phyloP scores from a whole-genome alignment of 257 asterid genomes.

The Solanum lycopersicoides region DNA sequence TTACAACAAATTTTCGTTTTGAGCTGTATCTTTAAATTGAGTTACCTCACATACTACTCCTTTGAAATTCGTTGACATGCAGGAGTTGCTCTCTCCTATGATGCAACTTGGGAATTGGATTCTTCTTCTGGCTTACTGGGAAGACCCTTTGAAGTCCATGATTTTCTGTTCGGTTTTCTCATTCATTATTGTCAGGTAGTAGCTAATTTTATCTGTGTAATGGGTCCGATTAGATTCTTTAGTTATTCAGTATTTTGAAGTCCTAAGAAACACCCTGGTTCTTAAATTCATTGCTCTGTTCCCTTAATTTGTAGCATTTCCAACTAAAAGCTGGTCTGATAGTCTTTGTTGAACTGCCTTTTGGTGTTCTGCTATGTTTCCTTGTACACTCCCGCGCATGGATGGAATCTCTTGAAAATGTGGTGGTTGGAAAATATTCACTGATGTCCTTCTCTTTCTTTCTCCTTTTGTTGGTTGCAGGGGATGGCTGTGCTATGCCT shows the following conservation, averaged over 20 bases:
- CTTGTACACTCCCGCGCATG: neutral
- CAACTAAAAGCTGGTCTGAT: neutral
- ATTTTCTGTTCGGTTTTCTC: conserved; percentile 47
- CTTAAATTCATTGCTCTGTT: neutral
- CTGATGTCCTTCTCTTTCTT: neutral
- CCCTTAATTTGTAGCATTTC: neutral
- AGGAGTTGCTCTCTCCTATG: conserved; percentile 89
- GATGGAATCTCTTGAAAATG: neutral
- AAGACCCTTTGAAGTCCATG: conserved; percentile 56
- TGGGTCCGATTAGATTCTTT: neutral
- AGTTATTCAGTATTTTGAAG: neutral
- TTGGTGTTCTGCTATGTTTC: neutral
- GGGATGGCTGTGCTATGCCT: conserved; percentile 68
- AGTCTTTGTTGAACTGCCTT: neutral
- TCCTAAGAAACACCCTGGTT: neutral
- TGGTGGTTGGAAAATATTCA: neutral
- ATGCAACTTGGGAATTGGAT: conserved; percentile 54
- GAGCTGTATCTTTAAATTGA: neutral
- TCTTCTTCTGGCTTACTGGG: conserved; percentile 63
- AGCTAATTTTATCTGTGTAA: neutral
- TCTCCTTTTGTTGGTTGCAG: conserved; percentile 32
- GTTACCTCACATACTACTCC: neutral
- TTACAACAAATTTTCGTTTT: neutral
- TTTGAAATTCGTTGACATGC: conserved; percentile 17
- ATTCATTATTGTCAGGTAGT: conserved; percentile 50